Conservation (phyloP, 148 eudicot species). For the Vaccinium vitisidaea region DNA sequence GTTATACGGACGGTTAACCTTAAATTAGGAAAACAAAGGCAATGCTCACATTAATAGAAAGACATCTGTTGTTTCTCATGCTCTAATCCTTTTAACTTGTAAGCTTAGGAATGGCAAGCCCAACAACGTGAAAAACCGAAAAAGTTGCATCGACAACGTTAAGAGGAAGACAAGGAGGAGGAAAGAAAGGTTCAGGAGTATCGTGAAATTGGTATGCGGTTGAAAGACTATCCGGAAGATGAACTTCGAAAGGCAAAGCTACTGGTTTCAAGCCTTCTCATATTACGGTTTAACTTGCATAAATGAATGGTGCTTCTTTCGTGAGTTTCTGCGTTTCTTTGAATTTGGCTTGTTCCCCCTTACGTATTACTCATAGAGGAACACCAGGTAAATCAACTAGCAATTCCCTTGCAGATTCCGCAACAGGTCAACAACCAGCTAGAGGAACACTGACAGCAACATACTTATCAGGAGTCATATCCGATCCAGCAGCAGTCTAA, state of each 20-base stretch:
- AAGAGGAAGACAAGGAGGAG: slow-evolving; percentile 92
- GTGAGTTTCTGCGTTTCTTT: neutral
- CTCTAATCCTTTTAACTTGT: slow-evolving; percentile 20
- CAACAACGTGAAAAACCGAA: slow-evolving; percentile 73
- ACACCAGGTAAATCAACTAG: too few relatives aligned
- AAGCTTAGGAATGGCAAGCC: slow-evolving; percentile 89
- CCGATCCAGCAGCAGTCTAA: too few relatives aligned
- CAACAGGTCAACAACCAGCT: too few relatives aligned
- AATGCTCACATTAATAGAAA: neutral
- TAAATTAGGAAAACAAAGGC: too few relatives aligned
- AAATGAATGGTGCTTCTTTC: neutral
- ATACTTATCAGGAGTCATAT: too few relatives aligned
- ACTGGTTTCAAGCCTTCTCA: slow-evolving; percentile 79
- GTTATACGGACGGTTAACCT: neutral
- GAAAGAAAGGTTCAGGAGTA: slow-evolving; percentile 76
- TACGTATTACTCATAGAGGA: neutral
- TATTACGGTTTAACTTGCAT: neutral
- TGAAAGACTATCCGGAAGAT: slow-evolving; percentile 77
- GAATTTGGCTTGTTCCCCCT: neutral
- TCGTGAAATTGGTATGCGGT: slow-evolving; percentile 72
- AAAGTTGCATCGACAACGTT: slow-evolving; percentile 61
- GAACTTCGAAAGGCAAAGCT: slow-evolving; percentile 66
- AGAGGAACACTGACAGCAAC: too few relatives aligned
- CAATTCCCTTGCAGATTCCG: too few relatives aligned
- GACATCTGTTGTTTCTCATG: neutral